Conservation (phyloP, 768 basidiomycete genomes). For the Mycena crocata region DNA sequence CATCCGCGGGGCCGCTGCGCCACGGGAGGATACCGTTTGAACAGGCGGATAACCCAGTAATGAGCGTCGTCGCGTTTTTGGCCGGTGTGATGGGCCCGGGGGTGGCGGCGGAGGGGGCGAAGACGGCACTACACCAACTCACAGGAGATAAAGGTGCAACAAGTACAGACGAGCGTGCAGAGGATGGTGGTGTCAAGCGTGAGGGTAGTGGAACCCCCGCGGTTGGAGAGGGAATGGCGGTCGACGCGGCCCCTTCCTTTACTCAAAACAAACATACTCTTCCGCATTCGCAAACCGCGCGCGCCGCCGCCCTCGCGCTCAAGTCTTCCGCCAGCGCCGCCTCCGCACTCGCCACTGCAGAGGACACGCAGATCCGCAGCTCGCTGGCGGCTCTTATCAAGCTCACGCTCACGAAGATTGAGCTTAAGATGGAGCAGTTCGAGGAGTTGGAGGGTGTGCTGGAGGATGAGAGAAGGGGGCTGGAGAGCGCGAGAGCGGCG, state of each 20-base stretch:
- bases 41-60: slow-evolving; percentile 96
- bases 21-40: slow-evolving; percentile 90
- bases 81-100: slow-evolving; percentile 92
- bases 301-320: slow-evolving; percentile 89
- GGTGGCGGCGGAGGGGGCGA: slow-evolving; percentile 94
- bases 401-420: slow-evolving; percentile 86
- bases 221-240: slow-evolving; percentile 59
- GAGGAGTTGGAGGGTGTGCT: slow-evolving; percentile 93
- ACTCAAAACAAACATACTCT: slow-evolving; percentile 58
- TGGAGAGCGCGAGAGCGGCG: slow-evolving; percentile 86
- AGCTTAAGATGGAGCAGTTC: slow-evolving; percentile 94
- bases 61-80: slow-evolving; percentile 98
- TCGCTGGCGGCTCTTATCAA: slow-evolving; percentile 88
- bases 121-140: slow-evolving; percentile 86
- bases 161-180: slow-evolving; percentile 48
- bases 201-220: slow-evolving; percentile 47
- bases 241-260: slow-evolving; percentile 55
- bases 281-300: slow-evolving; percentile 79
- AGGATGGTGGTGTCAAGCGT: slow-evolving; percentile 45
- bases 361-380: slow-evolving; percentile 83
- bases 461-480: slow-evolving; percentile 87
- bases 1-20: slow-evolving; percentile 78
- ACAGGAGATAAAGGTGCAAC: slow-evolving; percentile 63
- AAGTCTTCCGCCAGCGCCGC: slow-evolving; percentile 92
- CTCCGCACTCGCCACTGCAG: slow-evolving; percentile 79